phyloP scores from a whole-genome alignment of 495 filamentous ascomycete genomes.

The Halenospora varia region DNA sequence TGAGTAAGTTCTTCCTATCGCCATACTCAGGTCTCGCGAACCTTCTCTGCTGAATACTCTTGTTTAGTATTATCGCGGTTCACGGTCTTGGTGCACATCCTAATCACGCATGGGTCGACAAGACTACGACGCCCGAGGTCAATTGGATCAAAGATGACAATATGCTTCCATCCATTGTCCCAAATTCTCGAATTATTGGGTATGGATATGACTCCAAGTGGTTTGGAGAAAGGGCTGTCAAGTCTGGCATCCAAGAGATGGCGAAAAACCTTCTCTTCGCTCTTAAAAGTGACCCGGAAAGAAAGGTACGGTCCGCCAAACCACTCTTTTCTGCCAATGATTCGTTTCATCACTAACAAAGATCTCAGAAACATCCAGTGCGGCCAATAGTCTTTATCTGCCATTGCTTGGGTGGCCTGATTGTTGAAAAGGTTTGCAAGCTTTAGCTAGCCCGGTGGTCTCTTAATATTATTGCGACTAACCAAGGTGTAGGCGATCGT shows the following conservation, averaged over 20 bases:
- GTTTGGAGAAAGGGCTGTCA: slow-evolving; percentile 11
- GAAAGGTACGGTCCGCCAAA: neutral
- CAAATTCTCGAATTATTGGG: slow-evolving; percentile 24
- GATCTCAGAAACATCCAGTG: neutral
- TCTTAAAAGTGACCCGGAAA: neutral
- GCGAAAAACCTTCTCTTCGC: neutral
- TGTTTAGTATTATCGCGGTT: neutral
- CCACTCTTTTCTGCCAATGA: neutral
- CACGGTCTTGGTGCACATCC: neutral
- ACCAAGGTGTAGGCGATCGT: neutral
- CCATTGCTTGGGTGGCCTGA: neutral
- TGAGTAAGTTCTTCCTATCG: no score
- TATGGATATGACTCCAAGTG: slow-evolving; percentile 27
- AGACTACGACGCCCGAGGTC: slow-evolving; percentile 10
- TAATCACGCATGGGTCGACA: neutral
- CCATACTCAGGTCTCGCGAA: no score
- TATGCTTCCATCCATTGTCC: slow-evolving; percentile 24
- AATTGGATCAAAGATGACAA: slow-evolving; percentile 29
- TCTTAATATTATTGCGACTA: slow-evolving; percentile 4
- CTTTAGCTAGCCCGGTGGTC: slow-evolving; percentile 9
- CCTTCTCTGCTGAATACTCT: no score
- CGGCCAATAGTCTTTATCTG: neutral
- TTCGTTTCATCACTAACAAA: neutral
- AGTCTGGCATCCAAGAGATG: neutral
- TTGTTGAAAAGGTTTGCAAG: neutral